Evolutionary conservation across 805 yeast species (phyloP).

Genomic region (Kazachstania kunashirensis): DNA sequence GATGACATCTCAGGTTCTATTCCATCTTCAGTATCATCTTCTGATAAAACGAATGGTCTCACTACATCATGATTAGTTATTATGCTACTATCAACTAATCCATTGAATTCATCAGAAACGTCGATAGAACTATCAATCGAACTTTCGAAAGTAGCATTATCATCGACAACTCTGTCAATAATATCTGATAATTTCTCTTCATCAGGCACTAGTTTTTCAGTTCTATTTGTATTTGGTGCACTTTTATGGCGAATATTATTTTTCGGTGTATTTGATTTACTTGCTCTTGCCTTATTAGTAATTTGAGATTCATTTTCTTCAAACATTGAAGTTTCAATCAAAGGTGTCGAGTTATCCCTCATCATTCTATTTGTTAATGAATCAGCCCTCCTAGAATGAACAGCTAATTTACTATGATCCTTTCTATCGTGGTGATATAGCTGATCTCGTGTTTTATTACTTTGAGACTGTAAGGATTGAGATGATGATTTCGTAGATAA

Average conservation of each 20-base stretch:
- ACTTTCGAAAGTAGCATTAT: not conserved
- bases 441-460: not conserved
- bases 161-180: not conserved
- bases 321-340: constrained; percentile 17
- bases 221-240: no score
- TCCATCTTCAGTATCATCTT: not conserved
- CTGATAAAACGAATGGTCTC: constrained; percentile 1
- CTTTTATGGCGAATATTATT: no score
- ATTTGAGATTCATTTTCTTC: constrained; percentile 24
- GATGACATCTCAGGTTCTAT: not conserved
- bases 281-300: not conserved
- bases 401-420: constrained; percentile 1
- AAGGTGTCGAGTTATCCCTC: constrained; percentile 1
- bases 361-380: constrained; percentile 1
- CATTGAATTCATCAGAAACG: not conserved
- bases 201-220: no score
- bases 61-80: not conserved
- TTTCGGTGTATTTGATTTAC: no score
- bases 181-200: not conserved
- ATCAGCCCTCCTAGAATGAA: not conserved
- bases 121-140: not conserved
- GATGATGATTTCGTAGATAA: not conserved
- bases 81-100: not conserved
- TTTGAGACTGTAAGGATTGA: no score
- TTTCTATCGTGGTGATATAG: not conserved